Evolutionary conservation across 2,329 filamentous ascomycete species (phyloP), one percentile per base, ranked within the genome.

Genomic region (Cladosporium phlei): DNA sequence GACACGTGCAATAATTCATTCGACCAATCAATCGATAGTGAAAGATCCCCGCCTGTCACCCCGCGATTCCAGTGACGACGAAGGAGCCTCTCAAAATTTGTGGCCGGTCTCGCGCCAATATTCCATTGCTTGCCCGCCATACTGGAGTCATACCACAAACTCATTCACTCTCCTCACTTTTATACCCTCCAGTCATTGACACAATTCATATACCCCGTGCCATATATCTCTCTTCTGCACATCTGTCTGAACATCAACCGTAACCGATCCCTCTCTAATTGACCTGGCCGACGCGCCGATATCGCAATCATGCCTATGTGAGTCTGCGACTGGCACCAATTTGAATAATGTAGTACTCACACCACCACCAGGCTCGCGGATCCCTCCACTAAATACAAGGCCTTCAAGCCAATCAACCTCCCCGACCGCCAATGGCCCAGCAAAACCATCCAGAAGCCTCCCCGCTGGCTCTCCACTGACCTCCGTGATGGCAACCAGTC

Each of bases 401-500:
- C 72, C 44, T 89, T 88, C 66, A 74, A 75, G 58, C 80, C 82
- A 50, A 60, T 86, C 46, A 69, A 85, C 60, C 72, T 88, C 30
- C 79, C 82, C 21, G 74, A 88, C 66, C 77, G 85, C 28, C 80
- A 86, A 85, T 95, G 89, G 89, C 89, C 89, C 9, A 79, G 78
- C 64, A 90, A 86, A 72, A 80, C 78, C 30, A 78, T 96, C 60
- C 80, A 87, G 60, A 93, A 90, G 71, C 79, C 90, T 39, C 90
- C 89, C 27, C 78, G 91, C 61, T 97, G 90, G 90, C 80, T 96
- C 63, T 85, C 86, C 34, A 94, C 88, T 30, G 86, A 93, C 66
- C 72, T 94, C 59, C 77, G 91, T 61, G 91, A 97, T 74, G 91
- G 90, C 48, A 96, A 96, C 75, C 91, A 97, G 74, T 90, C 85